A percentile compares a stretch with the other conserved stretches of the same genome.
Conservation (phyloP, 805 yeast species). For the Schizosaccharomyces lindneri region DNA sequence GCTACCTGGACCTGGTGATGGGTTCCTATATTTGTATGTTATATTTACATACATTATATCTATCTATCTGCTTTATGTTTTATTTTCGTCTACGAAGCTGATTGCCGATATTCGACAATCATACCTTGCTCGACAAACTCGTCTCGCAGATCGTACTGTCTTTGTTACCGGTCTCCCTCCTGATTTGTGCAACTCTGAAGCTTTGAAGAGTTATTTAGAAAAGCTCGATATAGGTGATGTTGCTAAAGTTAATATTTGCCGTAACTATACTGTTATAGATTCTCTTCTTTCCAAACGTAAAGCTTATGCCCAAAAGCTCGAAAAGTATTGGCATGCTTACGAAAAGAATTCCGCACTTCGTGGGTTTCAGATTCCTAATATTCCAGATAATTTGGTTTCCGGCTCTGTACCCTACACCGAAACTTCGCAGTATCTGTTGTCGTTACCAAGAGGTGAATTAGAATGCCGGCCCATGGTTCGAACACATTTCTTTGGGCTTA, state of each 20-base stretch:
- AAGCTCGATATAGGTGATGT: conserved; percentile 60
- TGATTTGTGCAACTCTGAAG: conserved; percentile 44
- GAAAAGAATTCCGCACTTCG: neutral
- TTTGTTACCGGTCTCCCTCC: conserved; percentile 74
- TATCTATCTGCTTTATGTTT: conserved; percentile 28
- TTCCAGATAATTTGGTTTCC: neutral
- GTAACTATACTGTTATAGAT: conserved; percentile 66
- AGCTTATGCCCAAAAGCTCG: neutral
- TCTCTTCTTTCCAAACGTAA: conserved; percentile 14
- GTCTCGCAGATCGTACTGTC: conserved; percentile 75
- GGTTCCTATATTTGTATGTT: conserved; percentile 67
- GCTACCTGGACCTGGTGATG: conserved; percentile 10
- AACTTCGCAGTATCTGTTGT: neutral
- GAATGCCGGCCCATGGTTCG: conserved; percentile 33
- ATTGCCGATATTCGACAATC: conserved; percentile 56
- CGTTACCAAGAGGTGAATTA: conserved; percentile 1
- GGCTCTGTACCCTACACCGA: neutral
- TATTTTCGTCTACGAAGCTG: conserved; percentile 44
- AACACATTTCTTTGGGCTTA: conserved; percentile 33
- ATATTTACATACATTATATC: conserved; percentile 74
- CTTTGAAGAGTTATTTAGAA: conserved; percentile 50
- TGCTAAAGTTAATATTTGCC: conserved; percentile 48
- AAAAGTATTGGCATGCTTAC: neutral
- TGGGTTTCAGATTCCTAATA: neutral
- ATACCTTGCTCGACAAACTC: conserved; percentile 60